Evolutionary conservation across 495 filamentous ascomycete species (phyloP), one percentile per base, ranked within the genome.

Genomic region (Copromyces sp.): DNA sequence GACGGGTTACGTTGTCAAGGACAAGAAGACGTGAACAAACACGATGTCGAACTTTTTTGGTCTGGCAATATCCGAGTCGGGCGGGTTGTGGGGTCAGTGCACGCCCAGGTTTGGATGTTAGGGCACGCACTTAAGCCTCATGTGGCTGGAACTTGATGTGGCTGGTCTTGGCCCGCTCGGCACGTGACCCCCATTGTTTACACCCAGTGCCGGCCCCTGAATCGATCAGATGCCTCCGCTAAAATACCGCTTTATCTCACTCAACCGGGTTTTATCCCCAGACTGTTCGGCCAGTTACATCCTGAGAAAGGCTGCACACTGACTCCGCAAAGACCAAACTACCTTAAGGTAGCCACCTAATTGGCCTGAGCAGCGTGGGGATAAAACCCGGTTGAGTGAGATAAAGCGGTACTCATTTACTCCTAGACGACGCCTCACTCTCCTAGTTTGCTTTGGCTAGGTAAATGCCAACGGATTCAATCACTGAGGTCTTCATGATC

Each of bases 41-140:
- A 3, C 3, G 12, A 61, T 32, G 53, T 61, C 24, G 24, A 61
- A 61, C 53, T 61, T 61, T 53, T 61, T 32, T 61, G 53, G 53
- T 61, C 24, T 61, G 53, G 24, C 53, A 61, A 61, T 32, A 61
- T 61, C 53, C 53, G 45, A 24, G 20, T 53, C 45, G 24, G 39
- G 53, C 20, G 39, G 69, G 42, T 53, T 70, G 69, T 70, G 69
- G 69, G 69, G 69, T 70, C 53, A 29, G 53, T 61, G 53, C 53
- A 32, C 53, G 24, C 53, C 12, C 53, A 61, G 53, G 53, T 61
- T 61, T 61, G 53, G 53, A 3, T 24, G 53, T 61, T 61, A 61
- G 53, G 53, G 53, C 53, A 61, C 53, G 53, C 24, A 32, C 29
- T 61, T 16, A 32, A 40, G 53, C 53, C 53, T 61, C 53, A 32